Evolutionary conservation across 495 filamentous ascomycete species (phyloP), one percentile per base, ranked within the genome.

Genomic region (Aspergillus nanangensis): DNA sequence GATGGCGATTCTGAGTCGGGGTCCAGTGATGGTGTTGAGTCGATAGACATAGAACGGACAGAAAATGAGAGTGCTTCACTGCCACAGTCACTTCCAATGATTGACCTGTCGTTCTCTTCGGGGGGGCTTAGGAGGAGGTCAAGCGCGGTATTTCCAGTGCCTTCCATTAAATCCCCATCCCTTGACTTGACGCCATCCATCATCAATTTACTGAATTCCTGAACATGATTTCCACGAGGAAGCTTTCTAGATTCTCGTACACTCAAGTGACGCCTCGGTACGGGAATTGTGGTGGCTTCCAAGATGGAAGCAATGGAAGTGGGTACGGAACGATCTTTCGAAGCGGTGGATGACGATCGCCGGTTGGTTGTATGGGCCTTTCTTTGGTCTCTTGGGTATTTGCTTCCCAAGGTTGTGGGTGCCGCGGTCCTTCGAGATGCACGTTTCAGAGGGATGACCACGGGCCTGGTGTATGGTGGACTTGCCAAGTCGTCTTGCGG

Each of bases 21-120:
- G 13, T 75, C 78, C 23, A 86, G 60, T 0, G 82, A 84, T 10
- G 82, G 82, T 44, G 80, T 74, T 0, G 82, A 86, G 37, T 80
- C 80, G 14, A 65, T 76, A 19, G 81, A 86, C 20, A 74, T 55
- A 9, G 82, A 82, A 22, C 70, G 67, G 1, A 63, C 54, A 1
- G 78, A 83, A 13, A 57, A 67, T 8, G 56, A 60, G 8, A 60
- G 52, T 8, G 60, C 46, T 17, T 67, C 71, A 14, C 57, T 47
- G n/a, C 69, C 71, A 5, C 53, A 61, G n/a, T 75, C 69, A 41
- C 66, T 67, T 23, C 44, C 62, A 22, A 53, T 39, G 4, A 61
- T 41, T 14, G 56, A 53, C 25, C 56, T 58, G 7, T 72, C 69
- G n/a, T 47, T 50, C 3, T 73, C 65, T n/a, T 72, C 66, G 0